A percentile compares a stretch with the other conserved stretches of the same genome.
Conservation (phyloP, 2,329 filamentous ascomycete species). For the Pezicula neosporulosa region DNA sequence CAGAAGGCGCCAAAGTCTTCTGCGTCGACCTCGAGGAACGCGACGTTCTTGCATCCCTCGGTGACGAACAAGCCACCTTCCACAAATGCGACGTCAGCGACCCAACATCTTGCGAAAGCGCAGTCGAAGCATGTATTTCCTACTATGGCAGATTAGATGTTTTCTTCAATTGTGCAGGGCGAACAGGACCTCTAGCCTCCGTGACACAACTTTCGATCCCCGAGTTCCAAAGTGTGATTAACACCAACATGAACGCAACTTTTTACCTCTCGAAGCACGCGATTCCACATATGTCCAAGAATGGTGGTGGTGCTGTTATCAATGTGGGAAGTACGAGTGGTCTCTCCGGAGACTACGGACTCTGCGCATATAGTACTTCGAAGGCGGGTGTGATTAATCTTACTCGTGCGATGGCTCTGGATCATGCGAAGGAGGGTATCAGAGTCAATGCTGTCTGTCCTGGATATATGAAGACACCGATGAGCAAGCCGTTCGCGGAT, state of each 20-base stretch:
- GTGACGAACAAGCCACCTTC: not conserved
- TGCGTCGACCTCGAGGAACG: not conserved
- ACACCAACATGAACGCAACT: not conserved
- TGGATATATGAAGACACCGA: constrained; percentile 45
- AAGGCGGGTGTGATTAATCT: constrained; percentile 42
- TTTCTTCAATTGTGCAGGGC: not conserved
- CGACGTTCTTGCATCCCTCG: not conserved
- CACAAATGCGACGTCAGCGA: not conserved
- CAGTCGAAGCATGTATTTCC: not conserved
- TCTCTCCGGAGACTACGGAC: constrained; percentile 3
- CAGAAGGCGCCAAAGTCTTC: not conserved
- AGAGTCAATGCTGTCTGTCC: constrained; percentile 53
- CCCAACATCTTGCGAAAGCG: not conserved
- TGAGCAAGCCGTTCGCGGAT: not conserved
- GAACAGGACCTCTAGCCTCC: not conserved
- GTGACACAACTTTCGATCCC: not conserved
- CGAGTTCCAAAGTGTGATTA: too few relatives aligned
- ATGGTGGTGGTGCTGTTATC: constrained; percentile 45
- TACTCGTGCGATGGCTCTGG: constrained; percentile 51
- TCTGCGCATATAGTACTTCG: not conserved
- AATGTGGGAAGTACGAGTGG: constrained; percentile 63
- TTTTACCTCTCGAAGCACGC: not conserved
- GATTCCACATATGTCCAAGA: constrained; percentile 2
- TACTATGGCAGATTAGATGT: not conserved
- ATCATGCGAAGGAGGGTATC: constrained; percentile 47